Evolutionary conservation across 2,329 filamentous ascomycete genomes (phyloP).

Genomic region (Penicillium sp.): DNA sequence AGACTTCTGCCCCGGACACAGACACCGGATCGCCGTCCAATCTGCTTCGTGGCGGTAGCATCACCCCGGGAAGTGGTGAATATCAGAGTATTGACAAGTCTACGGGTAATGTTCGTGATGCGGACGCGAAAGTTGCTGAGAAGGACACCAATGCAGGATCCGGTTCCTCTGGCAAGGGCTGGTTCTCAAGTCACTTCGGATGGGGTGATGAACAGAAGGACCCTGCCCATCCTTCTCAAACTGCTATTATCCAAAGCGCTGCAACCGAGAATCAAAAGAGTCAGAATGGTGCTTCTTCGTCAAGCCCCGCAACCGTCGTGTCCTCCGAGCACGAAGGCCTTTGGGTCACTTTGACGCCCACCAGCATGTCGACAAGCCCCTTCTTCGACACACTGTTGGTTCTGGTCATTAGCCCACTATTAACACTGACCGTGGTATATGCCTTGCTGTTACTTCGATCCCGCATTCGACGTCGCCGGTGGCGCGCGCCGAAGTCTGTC

Average conservation of each 20-base stretch:
- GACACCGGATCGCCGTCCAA: slow-evolving; percentile 32
- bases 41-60: slow-evolving; percentile 64
- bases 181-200: slow-evolving; percentile 40
- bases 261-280: slow-evolving; percentile 21
- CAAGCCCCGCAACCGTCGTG: slow-evolving; percentile 30
- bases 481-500: slow-evolving; percentile 96
- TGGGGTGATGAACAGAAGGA: slow-evolving; percentile 26
- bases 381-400: slow-evolving; percentile 98
- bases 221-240: slow-evolving; percentile 14
- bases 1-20: slow-evolving; percentile 34
- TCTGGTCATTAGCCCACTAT: slow-evolving; percentile 88
- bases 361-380: slow-evolving; percentile 80
- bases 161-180: slow-evolving; percentile 25
- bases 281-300: slow-evolving; percentile 14
- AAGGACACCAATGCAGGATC: slow-evolving; percentile 12
- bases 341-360: slow-evolving; percentile 95
- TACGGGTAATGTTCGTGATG: slow-evolving; percentile 17
- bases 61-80: slow-evolving; percentile 72
- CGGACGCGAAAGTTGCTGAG: slow-evolving; percentile 13
- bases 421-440: slow-evolving; percentile 92
- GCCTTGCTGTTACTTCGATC: slow-evolving; percentile 83
- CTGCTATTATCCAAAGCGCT: slow-evolving; percentile 7
- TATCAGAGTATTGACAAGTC: slow-evolving; percentile 54
- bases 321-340: slow-evolving; percentile 69
- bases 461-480: slow-evolving; percentile 82